A percentile compares a stretch with the other conserved stretches of the same genome.
Conservation (phyloP, 192 early-diverging fungal genomes). For the Linnemannia hyalina region DNA sequence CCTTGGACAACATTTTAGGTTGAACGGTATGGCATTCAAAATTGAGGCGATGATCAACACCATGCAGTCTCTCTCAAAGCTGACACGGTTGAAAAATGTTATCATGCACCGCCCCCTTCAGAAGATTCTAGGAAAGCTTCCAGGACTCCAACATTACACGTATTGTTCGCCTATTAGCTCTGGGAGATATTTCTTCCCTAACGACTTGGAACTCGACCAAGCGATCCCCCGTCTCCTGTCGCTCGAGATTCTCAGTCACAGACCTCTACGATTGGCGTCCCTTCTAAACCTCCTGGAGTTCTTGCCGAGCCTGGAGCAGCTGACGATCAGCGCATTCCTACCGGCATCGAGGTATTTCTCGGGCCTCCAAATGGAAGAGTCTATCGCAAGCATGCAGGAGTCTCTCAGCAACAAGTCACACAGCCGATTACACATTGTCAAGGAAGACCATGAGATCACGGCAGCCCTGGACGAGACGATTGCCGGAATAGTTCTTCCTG, state of each 20-base stretch:
- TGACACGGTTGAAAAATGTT: neutral
- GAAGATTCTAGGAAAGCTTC: neutral
- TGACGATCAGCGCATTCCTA: neutral
- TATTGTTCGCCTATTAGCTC: neutral
- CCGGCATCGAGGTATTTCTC: neutral
- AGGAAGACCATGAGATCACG: neutral
- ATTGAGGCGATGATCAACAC: neutral
- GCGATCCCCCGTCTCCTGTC: neutral
- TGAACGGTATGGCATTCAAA: neutral
- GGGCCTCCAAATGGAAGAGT: neutral
- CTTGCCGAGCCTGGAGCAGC: neutral
- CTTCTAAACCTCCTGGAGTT: neutral
- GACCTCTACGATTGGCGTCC: neutral
- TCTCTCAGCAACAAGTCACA: neutral
- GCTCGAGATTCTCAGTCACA: neutral
- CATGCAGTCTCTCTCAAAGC: neutral
- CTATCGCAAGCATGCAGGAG: too few relatives aligned
- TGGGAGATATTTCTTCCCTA: neutral
- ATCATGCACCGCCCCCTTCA: neutral
- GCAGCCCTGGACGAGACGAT: neutral
- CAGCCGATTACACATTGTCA: neutral
- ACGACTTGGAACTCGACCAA: neutral
- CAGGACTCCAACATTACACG: neutral
- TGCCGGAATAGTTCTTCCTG: neutral
- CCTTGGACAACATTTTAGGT: neutral